phyloP scores from a whole-genome alignment of 164 flowering plant species.

The Sedum album region DNA sequence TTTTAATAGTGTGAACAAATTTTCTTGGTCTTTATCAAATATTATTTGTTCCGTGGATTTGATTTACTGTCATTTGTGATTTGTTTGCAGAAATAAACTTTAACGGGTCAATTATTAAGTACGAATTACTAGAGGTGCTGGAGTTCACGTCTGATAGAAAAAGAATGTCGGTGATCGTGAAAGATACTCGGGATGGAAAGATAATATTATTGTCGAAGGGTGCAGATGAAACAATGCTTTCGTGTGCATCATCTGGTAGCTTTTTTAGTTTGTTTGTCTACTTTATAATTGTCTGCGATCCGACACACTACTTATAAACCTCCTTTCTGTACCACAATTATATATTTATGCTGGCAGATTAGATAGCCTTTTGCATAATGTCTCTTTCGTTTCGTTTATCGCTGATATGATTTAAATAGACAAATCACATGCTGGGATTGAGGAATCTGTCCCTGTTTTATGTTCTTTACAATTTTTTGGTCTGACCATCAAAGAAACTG shows the following conservation, averaged over 20 bases:
- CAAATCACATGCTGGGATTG: too few relatives aligned
- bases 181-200: constrained; percentile 63
- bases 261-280: neutral
- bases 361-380: neutral
- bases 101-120: constrained; percentile 41
- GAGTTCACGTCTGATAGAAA: constrained; percentile 98
- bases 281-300: neutral
- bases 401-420: too few relatives aligned
- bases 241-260: constrained; percentile 67
- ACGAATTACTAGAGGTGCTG: constrained; percentile 79
- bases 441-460: constrained; percentile 7
- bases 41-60: constrained; percentile 12
- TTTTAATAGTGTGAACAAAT: too few relatives aligned
- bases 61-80: constrained; percentile 10
- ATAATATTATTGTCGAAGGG: constrained; percentile 84
- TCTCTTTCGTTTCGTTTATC: too few relatives aligned
- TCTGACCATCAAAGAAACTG: constrained; percentile 3
- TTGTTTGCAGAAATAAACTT: constrained; percentile 63
- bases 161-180: constrained; percentile 91
- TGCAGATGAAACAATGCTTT: constrained; percentile 94
- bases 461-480: constrained; percentile 6
- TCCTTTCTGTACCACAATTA: neutral
- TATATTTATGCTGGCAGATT: neutral
- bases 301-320: neutral
- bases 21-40: neutral